Percentiles rank a stretch among this genome's conserved stretches.
phyloP scores from a whole-genome alignment of 108 stramenopile genomes.

The Skeletonema menzelii region DNA sequence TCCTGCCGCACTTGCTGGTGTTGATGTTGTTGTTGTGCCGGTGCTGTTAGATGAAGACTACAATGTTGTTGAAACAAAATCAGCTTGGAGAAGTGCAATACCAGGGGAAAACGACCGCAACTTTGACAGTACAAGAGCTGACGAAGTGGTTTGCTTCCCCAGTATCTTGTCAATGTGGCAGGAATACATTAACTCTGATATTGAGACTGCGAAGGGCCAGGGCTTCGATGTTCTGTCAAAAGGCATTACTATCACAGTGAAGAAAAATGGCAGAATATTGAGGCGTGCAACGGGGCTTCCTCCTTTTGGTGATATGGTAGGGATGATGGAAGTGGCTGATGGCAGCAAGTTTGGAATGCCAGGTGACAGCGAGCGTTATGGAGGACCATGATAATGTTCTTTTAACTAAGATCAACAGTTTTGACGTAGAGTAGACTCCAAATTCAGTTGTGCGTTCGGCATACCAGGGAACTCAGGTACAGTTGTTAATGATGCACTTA shows the following conservation, averaged over 20 bases:
- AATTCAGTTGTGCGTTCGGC: background rate
- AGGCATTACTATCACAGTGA: constrained; percentile 74
- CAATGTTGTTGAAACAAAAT: constrained; percentile 47
- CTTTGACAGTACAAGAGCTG: constrained; percentile 60
- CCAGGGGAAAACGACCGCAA: constrained; percentile 56
- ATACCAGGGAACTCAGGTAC: constrained; percentile 28
- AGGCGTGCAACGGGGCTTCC: constrained; percentile 80
- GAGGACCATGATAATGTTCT: background rate
- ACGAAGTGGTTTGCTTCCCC: constrained; percentile 71
- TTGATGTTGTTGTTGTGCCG: constrained; percentile 75
- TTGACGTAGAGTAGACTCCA: too few relatives aligned
- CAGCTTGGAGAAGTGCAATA: constrained; percentile 49
- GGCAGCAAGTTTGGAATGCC: constrained; percentile 81
- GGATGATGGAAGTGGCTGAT: constrained; percentile 80
- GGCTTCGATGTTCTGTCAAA: constrained; percentile 81
- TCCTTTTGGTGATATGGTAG: constrained; percentile 60
- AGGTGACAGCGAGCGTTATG: constrained; percentile 59
- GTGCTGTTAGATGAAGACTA: constrained; percentile 58
- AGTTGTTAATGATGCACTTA: background rate
- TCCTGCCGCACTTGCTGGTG: constrained; percentile 50
- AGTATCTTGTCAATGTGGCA: constrained; percentile 55
- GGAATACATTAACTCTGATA: constrained; percentile 66
- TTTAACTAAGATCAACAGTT: too few relatives aligned
- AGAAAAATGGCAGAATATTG: constrained; percentile 85
- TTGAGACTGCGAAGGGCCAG: constrained; percentile 69